A percentile compares a stretch with the other conserved stretches of the same genome.
Conservation (phyloP, 495 filamentous ascomycete species). For the Lepraria neglecta region DNA sequence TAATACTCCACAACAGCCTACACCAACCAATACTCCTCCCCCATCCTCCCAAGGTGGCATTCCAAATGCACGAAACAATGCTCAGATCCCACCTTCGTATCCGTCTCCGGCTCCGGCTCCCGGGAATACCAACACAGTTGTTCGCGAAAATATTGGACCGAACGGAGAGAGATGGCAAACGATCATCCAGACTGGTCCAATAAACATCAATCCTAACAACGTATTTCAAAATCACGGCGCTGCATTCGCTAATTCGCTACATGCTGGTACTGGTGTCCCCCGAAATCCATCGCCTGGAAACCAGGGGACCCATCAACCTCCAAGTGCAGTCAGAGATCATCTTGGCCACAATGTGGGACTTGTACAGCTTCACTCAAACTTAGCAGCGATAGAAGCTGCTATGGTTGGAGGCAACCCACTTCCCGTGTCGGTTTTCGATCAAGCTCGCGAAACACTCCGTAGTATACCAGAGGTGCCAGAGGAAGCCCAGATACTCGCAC, state of each 20-base stretch:
- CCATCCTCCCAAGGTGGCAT: slow-evolving; percentile 5
- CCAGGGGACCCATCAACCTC: not conserved
- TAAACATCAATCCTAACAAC: slow-evolving; percentile 24
- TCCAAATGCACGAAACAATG: slow-evolving; percentile 21
- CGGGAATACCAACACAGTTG: slow-evolving; percentile 34
- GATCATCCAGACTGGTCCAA: slow-evolving; percentile 19
- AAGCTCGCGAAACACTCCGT: slow-evolving; percentile 21
- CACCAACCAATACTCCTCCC: not conserved
- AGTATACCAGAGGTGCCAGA: slow-evolving; percentile 17
- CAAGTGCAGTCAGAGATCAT: not conserved
- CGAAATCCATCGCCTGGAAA: slow-evolving; percentile 6
- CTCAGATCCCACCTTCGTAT: slow-evolving; percentile 28
- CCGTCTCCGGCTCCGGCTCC: slow-evolving; percentile 25
- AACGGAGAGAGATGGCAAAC: slow-evolving; percentile 35
- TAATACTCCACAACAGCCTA: not conserved
- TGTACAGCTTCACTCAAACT: slow-evolving; percentile 18
- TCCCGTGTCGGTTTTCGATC: slow-evolving; percentile 25
- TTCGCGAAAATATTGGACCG: slow-evolving; percentile 34
- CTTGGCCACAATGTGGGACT: slow-evolving; percentile 2
- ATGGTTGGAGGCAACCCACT: slow-evolving; percentile 23
- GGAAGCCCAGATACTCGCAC: slow-evolving; percentile 1
- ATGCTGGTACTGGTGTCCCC: slow-evolving; percentile 1
- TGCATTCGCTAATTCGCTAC: slow-evolving; percentile 22
- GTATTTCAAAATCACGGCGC: slow-evolving; percentile 18
- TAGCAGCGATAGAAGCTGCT: slow-evolving; percentile 22